Evolutionary conservation across 805 yeast species (phyloP).

Genomic region (Wickerhamomyces bisporus): DNA sequence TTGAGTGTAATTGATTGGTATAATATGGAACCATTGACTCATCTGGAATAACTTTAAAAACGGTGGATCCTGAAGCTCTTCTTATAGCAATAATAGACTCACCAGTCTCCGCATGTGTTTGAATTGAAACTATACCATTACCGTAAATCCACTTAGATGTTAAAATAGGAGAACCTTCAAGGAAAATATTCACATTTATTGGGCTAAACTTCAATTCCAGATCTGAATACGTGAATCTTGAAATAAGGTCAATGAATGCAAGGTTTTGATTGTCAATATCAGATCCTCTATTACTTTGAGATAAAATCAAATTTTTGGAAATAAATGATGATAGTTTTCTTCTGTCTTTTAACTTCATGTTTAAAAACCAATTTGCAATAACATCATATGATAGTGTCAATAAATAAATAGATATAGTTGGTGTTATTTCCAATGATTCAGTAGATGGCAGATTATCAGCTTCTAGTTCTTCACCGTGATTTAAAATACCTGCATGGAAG

Average conservation of each 20-base stretch:
- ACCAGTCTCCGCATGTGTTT: conserved; percentile 48
- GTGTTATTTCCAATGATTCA: conserved; percentile 36
- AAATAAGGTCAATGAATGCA: conserved; percentile 63
- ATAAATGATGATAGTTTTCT: conserved; percentile 57
- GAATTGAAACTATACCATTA: conserved; percentile 48
- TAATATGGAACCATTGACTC: conserved; percentile 30
- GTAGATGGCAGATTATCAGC: conserved; percentile 56
- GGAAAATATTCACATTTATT: conserved; percentile 22
- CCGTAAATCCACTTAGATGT: conserved; percentile 59
- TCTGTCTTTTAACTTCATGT: conserved; percentile 55
- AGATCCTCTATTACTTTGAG: conserved; percentile 31
- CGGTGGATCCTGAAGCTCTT: conserved; percentile 61
- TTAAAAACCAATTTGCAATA: conserved; percentile 66
- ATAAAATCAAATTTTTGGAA: conserved; percentile 45
- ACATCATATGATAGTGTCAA: conserved; percentile 61
- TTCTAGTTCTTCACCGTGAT: conserved; percentile 39
- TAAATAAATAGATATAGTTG: conserved; percentile 54
- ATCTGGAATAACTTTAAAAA: conserved; percentile 40
- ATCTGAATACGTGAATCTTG: conserved; percentile 62
- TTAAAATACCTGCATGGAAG: conserved; percentile 25
- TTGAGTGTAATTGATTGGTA: conserved; percentile 20
- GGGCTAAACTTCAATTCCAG: conserved; percentile 44
- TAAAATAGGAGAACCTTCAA: conserved; percentile 18
- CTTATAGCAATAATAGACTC: conserved; percentile 46
- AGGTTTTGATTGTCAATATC: conserved; percentile 41